phyloP scores from a whole-genome alignment of 495 filamentous ascomycete species.

The Acidomyces sp. region DNA sequence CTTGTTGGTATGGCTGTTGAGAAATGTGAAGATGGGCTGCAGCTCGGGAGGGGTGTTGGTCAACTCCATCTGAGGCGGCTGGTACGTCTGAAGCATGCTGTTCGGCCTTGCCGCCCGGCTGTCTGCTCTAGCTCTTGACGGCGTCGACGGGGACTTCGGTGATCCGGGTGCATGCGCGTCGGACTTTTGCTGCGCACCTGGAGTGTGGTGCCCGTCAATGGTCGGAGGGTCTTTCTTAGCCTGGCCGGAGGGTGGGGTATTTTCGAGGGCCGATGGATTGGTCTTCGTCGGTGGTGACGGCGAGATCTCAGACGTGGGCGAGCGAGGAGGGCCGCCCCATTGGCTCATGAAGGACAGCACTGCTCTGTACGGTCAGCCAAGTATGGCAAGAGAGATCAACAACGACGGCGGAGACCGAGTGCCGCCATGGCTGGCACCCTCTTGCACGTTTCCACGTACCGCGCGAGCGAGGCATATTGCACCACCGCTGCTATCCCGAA shows the following conservation, averaged over 20 bases:
- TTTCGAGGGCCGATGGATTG: conserved; percentile 2
- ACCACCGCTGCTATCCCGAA: conserved; percentile 1
- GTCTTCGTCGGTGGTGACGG: conserved; percentile 24
- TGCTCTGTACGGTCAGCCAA: conserved; percentile 23
- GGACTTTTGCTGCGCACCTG: conserved; percentile 13
- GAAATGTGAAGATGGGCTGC: conserved; percentile 81
- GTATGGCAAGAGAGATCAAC: not conserved
- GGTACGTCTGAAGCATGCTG: conserved; percentile 64
- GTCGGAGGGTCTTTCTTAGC: conserved; percentile 6
- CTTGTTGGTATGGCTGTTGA: conserved; percentile 94
- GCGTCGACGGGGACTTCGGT: conserved; percentile 12
- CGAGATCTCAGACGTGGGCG: conserved; percentile 22
- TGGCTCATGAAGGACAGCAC: conserved; percentile 53
- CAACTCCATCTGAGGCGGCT: conserved; percentile 78
- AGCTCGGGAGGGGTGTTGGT: conserved; percentile 75
- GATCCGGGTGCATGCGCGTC: conserved; percentile 16
- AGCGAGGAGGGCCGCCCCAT: conserved; percentile 35
- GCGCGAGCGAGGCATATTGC: conserved; percentile 20
- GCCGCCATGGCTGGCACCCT: not conserved
- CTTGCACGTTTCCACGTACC: conserved; percentile 8
- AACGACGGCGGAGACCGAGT: not conserved
- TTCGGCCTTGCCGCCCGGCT: conserved; percentile 33
- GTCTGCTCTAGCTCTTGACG: conserved; percentile 17
- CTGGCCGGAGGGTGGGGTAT: not conserved
- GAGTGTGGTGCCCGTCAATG: too few species aligned